A percentile compares a stretch with the other conserved stretches of the same genome.
Conservation (phyloP, 1,284 basidiomycete species). For the Acaromyces ingoldii region DNA sequence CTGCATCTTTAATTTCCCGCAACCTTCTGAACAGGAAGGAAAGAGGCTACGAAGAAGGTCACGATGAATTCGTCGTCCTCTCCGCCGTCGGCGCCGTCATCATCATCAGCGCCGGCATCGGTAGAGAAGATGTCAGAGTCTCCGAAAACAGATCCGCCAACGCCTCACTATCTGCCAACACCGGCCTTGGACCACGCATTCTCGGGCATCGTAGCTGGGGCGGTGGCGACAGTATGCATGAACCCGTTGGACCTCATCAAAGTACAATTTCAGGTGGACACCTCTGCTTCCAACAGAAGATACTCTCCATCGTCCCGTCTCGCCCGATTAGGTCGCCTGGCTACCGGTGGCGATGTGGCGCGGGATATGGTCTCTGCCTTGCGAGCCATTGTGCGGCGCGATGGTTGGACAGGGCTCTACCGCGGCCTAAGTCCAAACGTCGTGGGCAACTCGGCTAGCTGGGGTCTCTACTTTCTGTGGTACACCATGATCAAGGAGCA, state of each 20-base stretch:
- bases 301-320: not conserved
- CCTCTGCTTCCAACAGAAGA: slow-evolving; percentile 45
- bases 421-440: slow-evolving; percentile 86
- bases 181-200: slow-evolving; percentile 74
- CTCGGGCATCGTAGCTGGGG: slow-evolving; percentile 87
- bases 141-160: not conserved
- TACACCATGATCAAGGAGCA: slow-evolving; percentile 81
- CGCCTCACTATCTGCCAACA: slow-evolving; percentile 37
- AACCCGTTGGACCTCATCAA: slow-evolving; percentile 96
- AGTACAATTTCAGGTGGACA: slow-evolving; percentile 75
- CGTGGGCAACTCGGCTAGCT: slow-evolving; percentile 91
- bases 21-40: no score
- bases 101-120: no score
- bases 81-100: no score
- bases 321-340: not conserved
- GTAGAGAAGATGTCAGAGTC: no score
- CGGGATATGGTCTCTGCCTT: slow-evolving; percentile 72
- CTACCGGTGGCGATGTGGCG: slow-evolving; percentile 50
- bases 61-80: no score
- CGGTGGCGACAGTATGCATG: slow-evolving; percentile 90
- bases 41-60: no score
- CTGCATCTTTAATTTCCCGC: no score
- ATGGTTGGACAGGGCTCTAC: slow-evolving; percentile 83
- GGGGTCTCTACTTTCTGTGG: slow-evolving; percentile 98
- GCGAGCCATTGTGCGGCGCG: slow-evolving; percentile 65